Base-by-base conservation (phyloP, 352 stramenopile genomes). In the Phytopythium sindhum region DNA sequence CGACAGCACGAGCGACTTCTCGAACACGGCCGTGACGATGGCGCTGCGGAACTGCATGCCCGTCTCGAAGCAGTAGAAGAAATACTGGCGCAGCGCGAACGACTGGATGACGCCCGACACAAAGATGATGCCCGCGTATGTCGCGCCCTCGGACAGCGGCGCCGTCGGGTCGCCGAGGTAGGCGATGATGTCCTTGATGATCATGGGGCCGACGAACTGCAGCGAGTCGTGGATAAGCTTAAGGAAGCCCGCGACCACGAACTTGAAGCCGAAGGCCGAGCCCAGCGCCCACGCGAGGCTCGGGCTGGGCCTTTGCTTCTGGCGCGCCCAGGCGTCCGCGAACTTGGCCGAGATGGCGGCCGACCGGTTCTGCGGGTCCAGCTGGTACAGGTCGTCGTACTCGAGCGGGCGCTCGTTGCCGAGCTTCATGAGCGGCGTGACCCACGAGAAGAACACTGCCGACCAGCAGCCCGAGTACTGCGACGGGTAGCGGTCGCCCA, bases 141-240 rank as follows among this genome's bases (percentile, higher is more conserved):
- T 72, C 52, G 90, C 66, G 0, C 87, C 87, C 33, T 89, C 64
- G 17, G 64, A 77, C 35, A 87, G 64, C 57, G 80, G 72, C 56
- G 85, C 85, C 15, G 64, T 58, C 33, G 85, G 85, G 59, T 93
- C 81, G 24, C 69, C 84, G 48, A 96, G 62, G 65, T 81, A 95
- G 61, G 79, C 80, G 61, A 95, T 90, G 69, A 95, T 95, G 58
- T 88, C 70, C 70, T 93, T 91, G 73, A 95, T 91, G 47, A 93
- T 78, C 60, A 93, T 73, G 17, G 86, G 86, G 0, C 76, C 85
- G 12, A 95, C 84, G 67, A 95, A 95, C 78, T 93, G 86, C 57
- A 93, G 69, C 72, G 78, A 86, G 73, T 92, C 83, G 72, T 92
- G 84, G 51, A 95, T 58, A 51, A 93, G 71, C 69, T 93, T 95